phyloP scores from a whole-genome alignment of 2,329 filamentous ascomycete species.

The Nothopassalora personata region DNA sequence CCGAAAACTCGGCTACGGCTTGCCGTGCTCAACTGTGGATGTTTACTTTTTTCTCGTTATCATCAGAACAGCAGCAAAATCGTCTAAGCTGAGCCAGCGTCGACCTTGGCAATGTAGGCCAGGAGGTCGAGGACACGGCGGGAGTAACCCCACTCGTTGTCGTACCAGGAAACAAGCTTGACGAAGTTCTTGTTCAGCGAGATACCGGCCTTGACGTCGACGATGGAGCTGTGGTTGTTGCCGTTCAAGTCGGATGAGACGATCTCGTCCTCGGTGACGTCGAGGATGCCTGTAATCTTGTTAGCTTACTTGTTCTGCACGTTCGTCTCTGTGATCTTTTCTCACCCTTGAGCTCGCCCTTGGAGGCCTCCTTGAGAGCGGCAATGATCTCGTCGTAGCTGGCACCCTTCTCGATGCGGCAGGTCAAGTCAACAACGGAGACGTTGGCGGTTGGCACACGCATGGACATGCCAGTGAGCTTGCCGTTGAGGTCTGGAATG shows the following conservation, averaged over 20 bases:
- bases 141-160: slow-evolving; percentile 99
- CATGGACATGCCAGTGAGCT: slow-evolving; percentile 99
- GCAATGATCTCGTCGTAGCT: slow-evolving; percentile 89
- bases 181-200: slow-evolving; percentile 97
- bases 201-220: slow-evolving; percentile 99
- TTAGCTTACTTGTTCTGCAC: slow-evolving; percentile 21
- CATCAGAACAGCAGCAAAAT: slow-evolving; percentile 1
- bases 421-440: slow-evolving; percentile 96
- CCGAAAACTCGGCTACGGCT: background rate
- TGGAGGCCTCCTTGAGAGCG: slow-evolving; percentile 75
- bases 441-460: slow-evolving; percentile 98
- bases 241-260: slow-evolving; percentile 93
- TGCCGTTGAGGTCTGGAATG: slow-evolving; percentile 95
- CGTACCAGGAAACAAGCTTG: slow-evolving; percentile 86
- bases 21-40: background rate
- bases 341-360: slow-evolving; percentile 80
- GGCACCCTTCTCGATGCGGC: slow-evolving; percentile 86
- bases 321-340: slow-evolving; percentile 10
- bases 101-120: slow-evolving; percentile 38
- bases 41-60: background rate
- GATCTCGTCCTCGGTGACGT: slow-evolving; percentile 93
- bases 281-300: slow-evolving; percentile 65
- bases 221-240: slow-evolving; percentile 91
- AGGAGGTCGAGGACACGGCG: slow-evolving; percentile 60
- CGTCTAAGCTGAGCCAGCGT: slow-evolving; percentile 29